A percentile compares a stretch with the other conserved stretches of the same genome.
These are phyloP conservation scores for Adansonia grandidieri DNA, from an alignment of 441 rosid species.

Conservation along the genomic window DNA sequence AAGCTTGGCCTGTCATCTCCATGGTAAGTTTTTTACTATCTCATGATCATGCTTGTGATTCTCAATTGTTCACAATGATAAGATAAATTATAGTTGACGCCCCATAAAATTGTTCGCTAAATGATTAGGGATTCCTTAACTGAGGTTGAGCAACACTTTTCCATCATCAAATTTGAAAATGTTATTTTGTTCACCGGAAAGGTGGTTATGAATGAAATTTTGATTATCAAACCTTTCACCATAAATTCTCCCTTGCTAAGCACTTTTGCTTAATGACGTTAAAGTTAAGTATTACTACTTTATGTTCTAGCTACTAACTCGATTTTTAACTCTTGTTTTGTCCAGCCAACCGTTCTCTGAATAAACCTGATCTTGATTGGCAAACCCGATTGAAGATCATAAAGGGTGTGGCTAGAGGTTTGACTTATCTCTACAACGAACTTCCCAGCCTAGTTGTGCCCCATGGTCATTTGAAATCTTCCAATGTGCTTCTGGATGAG, in stretches of 20 bases:
- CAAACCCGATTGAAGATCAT: slow-evolving; percentile 62
- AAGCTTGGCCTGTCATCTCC: slow-evolving; percentile 86
- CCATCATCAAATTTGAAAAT: not conserved
- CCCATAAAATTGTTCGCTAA: no score
- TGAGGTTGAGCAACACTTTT: no score
- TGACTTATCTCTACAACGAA: slow-evolving; percentile 67
- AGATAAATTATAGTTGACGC: no score
- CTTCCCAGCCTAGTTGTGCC: slow-evolving; percentile 66
- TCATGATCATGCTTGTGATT: not conserved
- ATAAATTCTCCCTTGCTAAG: not conserved
- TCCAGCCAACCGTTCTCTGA: slow-evolving; percentile 64
- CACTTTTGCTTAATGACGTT: not conserved
- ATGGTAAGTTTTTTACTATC: slow-evolving; percentile 26
- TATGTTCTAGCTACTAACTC: not conserved
- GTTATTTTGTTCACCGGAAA: not conserved
- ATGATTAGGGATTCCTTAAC: no score
- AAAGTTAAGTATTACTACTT: not conserved
- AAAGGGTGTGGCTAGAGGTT: slow-evolving; percentile 76
- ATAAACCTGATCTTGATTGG: slow-evolving; percentile 75
- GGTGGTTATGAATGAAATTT: not conserved
- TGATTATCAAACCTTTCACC: no score
- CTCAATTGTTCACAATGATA: no score
- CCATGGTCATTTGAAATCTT: slow-evolving; percentile 94
- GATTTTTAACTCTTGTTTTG: not conserved
- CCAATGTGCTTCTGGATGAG: slow-evolving; percentile 74